Evolutionary conservation across 2,329 filamentous ascomycete species (phyloP), one percentile per base, ranked within the genome.

Genomic region (Remersonia thermophila): DNA sequence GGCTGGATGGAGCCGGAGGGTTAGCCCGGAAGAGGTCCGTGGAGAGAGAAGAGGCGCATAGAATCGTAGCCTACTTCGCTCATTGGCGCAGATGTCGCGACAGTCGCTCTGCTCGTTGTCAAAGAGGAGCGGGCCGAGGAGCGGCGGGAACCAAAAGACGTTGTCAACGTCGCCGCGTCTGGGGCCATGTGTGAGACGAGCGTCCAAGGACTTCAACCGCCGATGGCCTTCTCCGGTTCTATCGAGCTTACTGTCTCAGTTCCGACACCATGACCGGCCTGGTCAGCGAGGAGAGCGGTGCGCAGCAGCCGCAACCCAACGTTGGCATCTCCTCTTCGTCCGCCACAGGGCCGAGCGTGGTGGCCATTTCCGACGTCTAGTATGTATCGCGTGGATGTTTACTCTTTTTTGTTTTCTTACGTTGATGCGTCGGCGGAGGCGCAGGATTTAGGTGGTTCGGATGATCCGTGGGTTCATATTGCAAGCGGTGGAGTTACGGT

Each of bases 1-100:
- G 0, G 74, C 70, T 43, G n/a, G 15, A 20, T 28, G 13, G 12
- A 28, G 5, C 6, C 7, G 27, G 11, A 7, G 5, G 6, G 20
- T 23, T 23, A 23, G 20, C 5, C 20, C 3, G 10, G 10, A 30
- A 17, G 13, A 10, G 4, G 16, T 29, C 7, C 28, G n/a, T 28
- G 11, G 20, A 13, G 17, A 12, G 3, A 23, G 18, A n/a, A 11
- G 10, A 17, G 6, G 12, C 10, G 23, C 14, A 3, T 17, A 2
- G 17, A 14, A 18, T 4, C 25, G 26, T 32, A 10, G 18, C 58
- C 36, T 52, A 73, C 71, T 86, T 56, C 82, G 63, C 58, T 87
- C 82, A 44, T 85, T 85, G 32, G 82, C 82, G 52, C 80, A 83
- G 56, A 86, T 80, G 47, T 87, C 82, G 35, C 82, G 65, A 37